phyloP scores from a whole-genome alignment of 495 filamentous ascomycete genomes.

The Hypoxylon cercidicola region DNA sequence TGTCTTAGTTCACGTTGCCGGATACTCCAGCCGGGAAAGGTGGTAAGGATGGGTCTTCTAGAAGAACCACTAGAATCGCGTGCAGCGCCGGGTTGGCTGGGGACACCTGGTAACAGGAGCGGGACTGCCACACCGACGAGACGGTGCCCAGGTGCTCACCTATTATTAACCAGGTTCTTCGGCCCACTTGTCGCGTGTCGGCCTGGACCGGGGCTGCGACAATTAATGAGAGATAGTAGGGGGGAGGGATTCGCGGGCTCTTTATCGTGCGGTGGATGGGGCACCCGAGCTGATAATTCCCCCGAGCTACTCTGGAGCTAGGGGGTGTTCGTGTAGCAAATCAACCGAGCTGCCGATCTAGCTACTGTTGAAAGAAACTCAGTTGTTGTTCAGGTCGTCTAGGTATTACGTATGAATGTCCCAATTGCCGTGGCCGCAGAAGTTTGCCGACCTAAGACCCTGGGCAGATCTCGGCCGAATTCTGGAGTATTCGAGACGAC shows the following conservation, averaged over 20 bases:
- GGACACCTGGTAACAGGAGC: constrained; percentile 34
- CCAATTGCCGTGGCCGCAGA: constrained; percentile 23
- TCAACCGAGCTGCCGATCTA: constrained; percentile 4
- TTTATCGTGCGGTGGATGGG: constrained; percentile 21
- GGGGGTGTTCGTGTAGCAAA: constrained; percentile 5
- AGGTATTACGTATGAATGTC: constrained; percentile 24
- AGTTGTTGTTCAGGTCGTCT: constrained; percentile 7
- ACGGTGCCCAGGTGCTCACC: constrained; percentile 39
- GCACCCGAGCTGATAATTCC: not conserved
- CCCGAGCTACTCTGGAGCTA: constrained; percentile 4
- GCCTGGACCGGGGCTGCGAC: constrained; percentile 37
- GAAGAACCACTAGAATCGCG: constrained; percentile 44
- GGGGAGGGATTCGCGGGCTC: constrained; percentile 16
- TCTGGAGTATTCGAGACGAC: constrained; percentile 28
- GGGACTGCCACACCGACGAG: constrained; percentile 43
- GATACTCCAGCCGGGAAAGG: constrained; percentile 39
- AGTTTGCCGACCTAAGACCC: constrained; percentile 28
- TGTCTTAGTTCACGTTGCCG: constrained; percentile 36
- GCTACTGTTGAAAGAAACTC: constrained; percentile 1
- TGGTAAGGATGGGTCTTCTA: constrained; percentile 29
- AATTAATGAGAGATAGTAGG: constrained; percentile 16
- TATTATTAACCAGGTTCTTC: constrained; percentile 43
- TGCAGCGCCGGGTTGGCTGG: constrained; percentile 31
- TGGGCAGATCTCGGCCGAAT: constrained; percentile 39
- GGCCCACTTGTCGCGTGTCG: constrained; percentile 44